Conservation (phyloP, 2,329 filamentous ascomycete species). For the Aspergillus caelatus region DNA sequence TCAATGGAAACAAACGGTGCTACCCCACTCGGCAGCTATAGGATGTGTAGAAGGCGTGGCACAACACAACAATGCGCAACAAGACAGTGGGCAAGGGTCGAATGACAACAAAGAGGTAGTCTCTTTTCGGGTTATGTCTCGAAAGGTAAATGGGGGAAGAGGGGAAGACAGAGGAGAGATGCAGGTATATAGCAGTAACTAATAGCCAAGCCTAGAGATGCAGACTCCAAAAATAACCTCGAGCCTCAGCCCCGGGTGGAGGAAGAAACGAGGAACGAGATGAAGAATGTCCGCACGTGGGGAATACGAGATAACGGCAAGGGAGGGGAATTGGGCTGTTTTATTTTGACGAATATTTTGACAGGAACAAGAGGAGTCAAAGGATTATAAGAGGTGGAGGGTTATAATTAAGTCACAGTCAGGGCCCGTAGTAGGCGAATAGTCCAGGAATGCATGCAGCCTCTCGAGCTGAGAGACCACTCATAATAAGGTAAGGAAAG, state of each 20-base stretch:
- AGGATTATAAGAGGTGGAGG: slow-evolving; percentile 5
- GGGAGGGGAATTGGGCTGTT: neutral
- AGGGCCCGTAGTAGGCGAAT: slow-evolving; percentile 8
- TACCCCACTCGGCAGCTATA: slow-evolving; percentile 5
- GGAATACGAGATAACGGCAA: slow-evolving; percentile 31
- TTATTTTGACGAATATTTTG: slow-evolving; percentile 3
- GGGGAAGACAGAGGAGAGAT: slow-evolving; percentile 10
- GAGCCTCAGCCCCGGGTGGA: slow-evolving; percentile 24
- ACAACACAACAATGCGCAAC: slow-evolving; percentile 1
- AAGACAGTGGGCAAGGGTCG: neutral
- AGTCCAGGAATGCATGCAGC: slow-evolving; percentile 13
- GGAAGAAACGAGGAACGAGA: slow-evolving; percentile 18
- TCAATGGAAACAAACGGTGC: neutral
- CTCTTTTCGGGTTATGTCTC: neutral
- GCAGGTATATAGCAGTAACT: slow-evolving; percentile 11
- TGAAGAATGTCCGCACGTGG: slow-evolving; percentile 27
- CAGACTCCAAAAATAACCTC: slow-evolving; percentile 27
- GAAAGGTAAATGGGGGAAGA: slow-evolving; percentile 2
- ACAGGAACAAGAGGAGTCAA: slow-evolving; percentile 12
- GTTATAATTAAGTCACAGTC: slow-evolving; percentile 9
- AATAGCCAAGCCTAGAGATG: slow-evolving; percentile 11
- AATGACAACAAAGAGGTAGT: neutral
- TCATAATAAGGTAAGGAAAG: slow-evolving; percentile 1
- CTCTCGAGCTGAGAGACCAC: slow-evolving; percentile 9
- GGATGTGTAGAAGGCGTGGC: neutral